A percentile compares a stretch with the other conserved stretches of the same genome.
Conservation (phyloP, 352 stramenopile species). For the Elongisporangium anandrum region DNA sequence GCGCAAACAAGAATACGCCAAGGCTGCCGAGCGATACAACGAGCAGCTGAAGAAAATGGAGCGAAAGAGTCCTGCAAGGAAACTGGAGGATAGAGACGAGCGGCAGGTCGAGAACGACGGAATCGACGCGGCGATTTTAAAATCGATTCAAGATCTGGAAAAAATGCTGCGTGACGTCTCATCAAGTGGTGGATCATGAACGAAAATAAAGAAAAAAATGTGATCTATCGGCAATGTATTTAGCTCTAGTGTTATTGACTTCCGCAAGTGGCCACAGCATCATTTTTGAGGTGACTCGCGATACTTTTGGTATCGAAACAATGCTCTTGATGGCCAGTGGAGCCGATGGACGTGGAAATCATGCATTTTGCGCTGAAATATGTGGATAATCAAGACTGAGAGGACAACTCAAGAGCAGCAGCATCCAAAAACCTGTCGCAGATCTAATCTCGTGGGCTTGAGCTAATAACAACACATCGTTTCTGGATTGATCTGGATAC, state of each 20-base stretch:
- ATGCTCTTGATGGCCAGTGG: too few relatives aligned
- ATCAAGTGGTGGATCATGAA: not conserved
- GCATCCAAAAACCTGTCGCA: not conserved
- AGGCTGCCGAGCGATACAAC: slow-evolving; percentile 44
- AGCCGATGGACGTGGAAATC: too few relatives aligned
- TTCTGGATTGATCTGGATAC: not conserved
- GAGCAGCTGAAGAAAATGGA: slow-evolving; percentile 9
- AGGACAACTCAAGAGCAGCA: not conserved
- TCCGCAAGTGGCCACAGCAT: too few relatives aligned
- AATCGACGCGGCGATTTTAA: slow-evolving; percentile 15
- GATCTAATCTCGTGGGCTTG: not conserved
- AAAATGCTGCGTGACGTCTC: not conserved
- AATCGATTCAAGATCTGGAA: slow-evolving; percentile 16
- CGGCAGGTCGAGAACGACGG: slow-evolving; percentile 5
- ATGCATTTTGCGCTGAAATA: too few relatives aligned
- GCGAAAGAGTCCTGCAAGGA: not conserved
- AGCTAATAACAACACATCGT: not conserved
- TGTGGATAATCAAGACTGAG: too few relatives aligned
- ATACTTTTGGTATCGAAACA: too few relatives aligned
- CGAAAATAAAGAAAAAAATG: not conserved
- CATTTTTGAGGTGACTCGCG: too few relatives aligned
- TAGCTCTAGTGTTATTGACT: not conserved
- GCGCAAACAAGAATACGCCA: slow-evolving; percentile 29
- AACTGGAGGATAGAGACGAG: not conserved
- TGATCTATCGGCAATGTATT: not conserved